Evolutionary conservation across 163 green algal genomes (phyloP), one percentile per base, ranked within the genome.

Genomic region (Coccomyxa subellipsoidea): DNA sequence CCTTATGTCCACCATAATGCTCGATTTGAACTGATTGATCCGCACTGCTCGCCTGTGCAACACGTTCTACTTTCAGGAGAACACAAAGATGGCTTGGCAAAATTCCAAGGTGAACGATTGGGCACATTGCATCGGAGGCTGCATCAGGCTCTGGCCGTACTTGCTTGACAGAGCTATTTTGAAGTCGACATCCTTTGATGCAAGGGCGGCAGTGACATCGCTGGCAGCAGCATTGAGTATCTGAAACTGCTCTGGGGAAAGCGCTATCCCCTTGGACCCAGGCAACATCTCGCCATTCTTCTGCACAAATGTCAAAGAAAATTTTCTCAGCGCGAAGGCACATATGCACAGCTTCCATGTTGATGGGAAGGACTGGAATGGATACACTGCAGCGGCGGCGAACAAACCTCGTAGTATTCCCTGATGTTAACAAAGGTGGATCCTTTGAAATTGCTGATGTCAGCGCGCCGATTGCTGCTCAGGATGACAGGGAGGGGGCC

Each of bases 191-290:
- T 94, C 76, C 12, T 71, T 54, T 0, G 54, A 59, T 2, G 6
- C 23, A 7, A 92, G 77, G 21, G 89, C 90, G 0, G 38, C 71
- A 36, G 70, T 87, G 54, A 94, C 35, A 4, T 82, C 83, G 0
- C 8, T 34, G 0, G 77, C 34, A 8, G 70, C 37, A 36, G 73
- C 76, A 0, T 25, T 9, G 32, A 95, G 47, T 29, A 29, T 85
- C 0, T 18, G 9, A 72, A 88, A 95, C 83, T 95, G 89, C 12
- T 88, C 82, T 7, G 76, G 70, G 12, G 88, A 78, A 36, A 95
- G 77, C 31, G 72, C 77, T 25, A 95, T 93, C 59, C 92, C 92
- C 85, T 95, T 95, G 76, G 92, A 93, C 73, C 89, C 89, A 23
- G 90, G 91, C 39, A 89, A 47, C 82, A 81, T 78, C 83, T 92